Conservation (phyloP, 2,329 filamentous ascomycete genomes). For the Chaetomiaceae sp. region DNA sequence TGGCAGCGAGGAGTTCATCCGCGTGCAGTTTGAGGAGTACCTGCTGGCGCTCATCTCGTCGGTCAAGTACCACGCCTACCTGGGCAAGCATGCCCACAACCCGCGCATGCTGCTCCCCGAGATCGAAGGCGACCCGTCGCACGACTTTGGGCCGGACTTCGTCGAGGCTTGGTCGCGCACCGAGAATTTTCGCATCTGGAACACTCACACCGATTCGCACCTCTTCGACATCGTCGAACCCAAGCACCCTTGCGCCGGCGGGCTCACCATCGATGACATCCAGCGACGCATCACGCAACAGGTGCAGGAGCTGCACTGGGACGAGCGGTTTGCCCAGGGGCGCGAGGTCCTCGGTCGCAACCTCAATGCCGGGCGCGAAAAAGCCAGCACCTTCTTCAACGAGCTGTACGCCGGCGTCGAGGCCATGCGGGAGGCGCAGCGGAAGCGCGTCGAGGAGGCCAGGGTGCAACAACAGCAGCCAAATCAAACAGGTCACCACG, state of each 20-base stretch:
- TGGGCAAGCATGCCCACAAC: conserved; percentile 47
- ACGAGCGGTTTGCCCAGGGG: conserved; percentile 79
- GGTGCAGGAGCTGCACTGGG: conserved; percentile 86
- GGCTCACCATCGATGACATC: conserved; percentile 88
- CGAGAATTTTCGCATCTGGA: conserved; percentile 88
- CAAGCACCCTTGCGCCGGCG: conserved; percentile 86
- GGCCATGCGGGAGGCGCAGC: conserved; percentile 65
- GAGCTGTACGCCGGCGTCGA: conserved; percentile 90
- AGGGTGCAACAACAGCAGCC: conserved; percentile 23
- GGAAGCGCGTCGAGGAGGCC: conserved; percentile 54
- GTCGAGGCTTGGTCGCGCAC: conserved; percentile 82
- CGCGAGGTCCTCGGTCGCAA: conserved; percentile 83
- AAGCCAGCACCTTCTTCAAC: conserved; percentile 80
- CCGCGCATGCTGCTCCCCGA: conserved; percentile 56
- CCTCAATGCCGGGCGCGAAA: conserved; percentile 79
- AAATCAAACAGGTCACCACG: background rate
- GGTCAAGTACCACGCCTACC: conserved; percentile 79
- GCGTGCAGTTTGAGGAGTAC: conserved; percentile 95
- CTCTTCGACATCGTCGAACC: conserved; percentile 94
- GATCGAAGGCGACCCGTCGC: conserved; percentile 74
- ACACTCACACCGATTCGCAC: conserved; percentile 71
- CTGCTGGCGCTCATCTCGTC: conserved; percentile 80
- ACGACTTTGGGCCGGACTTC: conserved; percentile 80
- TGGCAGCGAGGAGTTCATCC: conserved; percentile 94
- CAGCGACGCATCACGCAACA: conserved; percentile 85